Evolutionary conservation across 2,329 filamentous ascomycete species (phyloP), one percentile per base, ranked within the genome.

Genomic region (Lecanicillium sp.): DNA sequence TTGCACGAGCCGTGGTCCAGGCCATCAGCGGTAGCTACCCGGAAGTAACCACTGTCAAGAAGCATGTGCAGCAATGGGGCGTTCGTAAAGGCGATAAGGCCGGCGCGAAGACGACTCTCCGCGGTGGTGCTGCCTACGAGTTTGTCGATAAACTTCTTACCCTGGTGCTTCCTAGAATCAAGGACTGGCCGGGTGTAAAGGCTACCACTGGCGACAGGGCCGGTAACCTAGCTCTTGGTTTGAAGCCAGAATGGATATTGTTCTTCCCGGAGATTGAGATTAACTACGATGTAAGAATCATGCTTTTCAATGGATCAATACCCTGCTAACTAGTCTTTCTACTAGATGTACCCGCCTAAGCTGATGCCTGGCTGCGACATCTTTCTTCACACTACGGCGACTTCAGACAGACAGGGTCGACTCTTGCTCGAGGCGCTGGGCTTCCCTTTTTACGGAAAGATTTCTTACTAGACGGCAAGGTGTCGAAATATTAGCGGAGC

Each of bases 261-360:
- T 68, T 85, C 48, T 98, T 96, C 65, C 92, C 92, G 0, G 92
- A 98, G 67, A 77, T 98, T 33, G 89, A 95, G 62, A 78, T 87
- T 51, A 95, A 95, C 67, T 95, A 92, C 56, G 86, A 94, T 64
- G 87, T 94, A 65, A 73, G 85, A 74, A 12, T 16, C 19, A 31
- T 20, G 14, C 15, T 48, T 44, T 14, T 31, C 22, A 11, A 6
- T 17, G 14, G 8, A 8, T 16, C 33, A 27, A 18, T 39, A 33
- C 11, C 3, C 27, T 27, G 13, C 37, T 55, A 43, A 52, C 33
- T 9, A 2, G 22, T 30, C 8, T 20, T 33, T 37, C 2, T n/a
- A n/a, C 31, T 33, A 78, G 71, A 72, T 78, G 64, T 79, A 77
- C 52, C 74, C 73, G 32, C 61, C 70, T 40, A 69, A 69, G 63